phyloP scores from a whole-genome alignment of 2,329 filamentous ascomycete genomes.

The Amylocarpus encephaloides region DNA sequence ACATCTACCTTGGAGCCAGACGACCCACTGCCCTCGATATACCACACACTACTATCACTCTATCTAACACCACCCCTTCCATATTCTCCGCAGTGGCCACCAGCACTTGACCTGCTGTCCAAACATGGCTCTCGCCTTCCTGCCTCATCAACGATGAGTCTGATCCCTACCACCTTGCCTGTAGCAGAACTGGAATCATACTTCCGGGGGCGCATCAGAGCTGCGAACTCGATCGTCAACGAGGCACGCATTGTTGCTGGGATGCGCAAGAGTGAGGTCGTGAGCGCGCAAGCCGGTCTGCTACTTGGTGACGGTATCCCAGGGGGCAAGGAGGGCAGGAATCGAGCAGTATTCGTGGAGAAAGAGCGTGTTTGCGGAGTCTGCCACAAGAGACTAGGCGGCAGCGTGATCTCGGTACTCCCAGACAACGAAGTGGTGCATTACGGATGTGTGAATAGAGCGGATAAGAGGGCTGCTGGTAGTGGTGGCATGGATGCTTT shows the following conservation, averaged over 20 bases:
- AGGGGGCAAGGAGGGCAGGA: conserved; percentile 48
- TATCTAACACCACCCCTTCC: conserved; percentile 78
- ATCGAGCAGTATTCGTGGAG: conserved; percentile 67
- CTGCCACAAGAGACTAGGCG: conserved; percentile 87
- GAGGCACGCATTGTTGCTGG: conserved; percentile 72
- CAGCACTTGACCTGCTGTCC: conserved; percentile 81
- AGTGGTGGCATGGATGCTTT: conserved; percentile 16
- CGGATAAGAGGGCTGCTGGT: conserved; percentile 30
- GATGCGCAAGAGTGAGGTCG: conserved; percentile 70
- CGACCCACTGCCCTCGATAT: conserved; percentile 67
- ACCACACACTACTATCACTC: conserved; percentile 81
- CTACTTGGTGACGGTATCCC: conserved; percentile 63
- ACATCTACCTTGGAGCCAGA: conserved; percentile 40
- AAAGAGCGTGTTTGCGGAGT: conserved; percentile 89
- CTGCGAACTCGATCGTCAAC: conserved; percentile 75
- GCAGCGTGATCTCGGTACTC: conserved; percentile 84
- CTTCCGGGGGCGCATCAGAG: conserved; percentile 83
- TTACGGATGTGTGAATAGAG: conserved; percentile 64
- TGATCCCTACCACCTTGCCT: conserved; percentile 77
- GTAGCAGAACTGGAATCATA: conserved; percentile 79
- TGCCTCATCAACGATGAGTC: conserved; percentile 73
- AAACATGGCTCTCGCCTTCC: conserved; percentile 89
- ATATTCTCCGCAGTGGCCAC: conserved; percentile 64
- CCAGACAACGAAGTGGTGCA: conserved; percentile 78
- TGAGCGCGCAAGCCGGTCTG: conserved; percentile 68